Conservation (phyloP, 176 grass and related monocot genomes). For the Rhynchospora tenuis region DNA sequence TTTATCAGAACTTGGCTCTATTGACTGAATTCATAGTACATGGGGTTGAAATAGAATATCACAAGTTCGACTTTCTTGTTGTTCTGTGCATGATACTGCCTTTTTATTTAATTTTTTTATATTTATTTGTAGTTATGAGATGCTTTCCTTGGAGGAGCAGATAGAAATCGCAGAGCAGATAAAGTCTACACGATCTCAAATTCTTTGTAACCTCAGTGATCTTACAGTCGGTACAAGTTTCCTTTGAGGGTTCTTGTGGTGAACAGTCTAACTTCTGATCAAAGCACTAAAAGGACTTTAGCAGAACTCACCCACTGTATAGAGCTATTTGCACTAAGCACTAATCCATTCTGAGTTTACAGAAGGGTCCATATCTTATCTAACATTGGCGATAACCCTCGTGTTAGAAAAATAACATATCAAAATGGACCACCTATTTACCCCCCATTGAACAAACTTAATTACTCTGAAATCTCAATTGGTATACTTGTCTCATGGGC, state of each 20-base stretch:
- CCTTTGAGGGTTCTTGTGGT: conserved; percentile 33
- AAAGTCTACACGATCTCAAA: conserved; percentile 67
- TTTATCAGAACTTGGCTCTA: not conserved
- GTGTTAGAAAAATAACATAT: not conserved
- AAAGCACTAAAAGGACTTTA: conserved; percentile 2
- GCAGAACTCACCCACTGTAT: not conserved
- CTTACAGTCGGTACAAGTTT: conserved; percentile 78
- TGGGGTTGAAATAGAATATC: not conserved
- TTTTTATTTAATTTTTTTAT: not conserved
- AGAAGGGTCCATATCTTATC: not conserved
- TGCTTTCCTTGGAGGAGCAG: conserved; percentile 77
- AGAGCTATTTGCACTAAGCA: not conserved
- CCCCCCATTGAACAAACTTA: not conserved
- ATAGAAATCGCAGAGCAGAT: conserved; percentile 82
- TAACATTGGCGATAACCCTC: conserved; percentile 4
- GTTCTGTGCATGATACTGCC: not conserved
- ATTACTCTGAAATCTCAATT: not conserved
- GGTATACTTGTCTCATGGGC: not conserved
- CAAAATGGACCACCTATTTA: not conserved
- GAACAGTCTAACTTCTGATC: not conserved
- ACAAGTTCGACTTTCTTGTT: not conserved
- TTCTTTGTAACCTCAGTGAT: conserved; percentile 82
- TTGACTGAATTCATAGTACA: not conserved
- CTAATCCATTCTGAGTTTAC: not conserved
- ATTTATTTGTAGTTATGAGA: conserved; percentile 69